phyloP scores from a whole-genome alignment of 345 rosid species.

The Populus pruinosa region DNA sequence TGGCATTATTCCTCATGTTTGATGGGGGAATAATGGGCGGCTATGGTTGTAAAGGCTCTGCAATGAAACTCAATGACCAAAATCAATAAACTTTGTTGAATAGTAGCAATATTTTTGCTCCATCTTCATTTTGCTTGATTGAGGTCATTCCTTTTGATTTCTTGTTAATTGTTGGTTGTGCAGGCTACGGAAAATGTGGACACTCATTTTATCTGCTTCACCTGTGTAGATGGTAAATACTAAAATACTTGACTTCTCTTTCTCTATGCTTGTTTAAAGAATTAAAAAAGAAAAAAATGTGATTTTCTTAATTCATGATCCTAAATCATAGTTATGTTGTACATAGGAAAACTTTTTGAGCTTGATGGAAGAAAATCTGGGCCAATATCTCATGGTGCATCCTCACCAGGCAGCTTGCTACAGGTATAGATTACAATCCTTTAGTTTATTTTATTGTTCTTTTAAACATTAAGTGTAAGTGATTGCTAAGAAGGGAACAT shows the following conservation, averaged over 20 bases:
- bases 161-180: not conserved
- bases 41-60: not conserved
- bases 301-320: not conserved
- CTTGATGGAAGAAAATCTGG: constrained; percentile 87
- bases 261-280: not conserved
- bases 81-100: not conserved
- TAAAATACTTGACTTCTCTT: not conserved
- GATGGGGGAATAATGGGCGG: not conserved
- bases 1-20: not conserved
- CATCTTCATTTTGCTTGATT: not conserved
- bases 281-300: not conserved
- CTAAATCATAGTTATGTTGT: not conserved
- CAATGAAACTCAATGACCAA: not conserved
- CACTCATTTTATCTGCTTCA: constrained; percentile 81
- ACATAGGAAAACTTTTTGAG: constrained; percentile 75
- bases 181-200: constrained; percentile 72
- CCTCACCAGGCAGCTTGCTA: constrained; percentile 63
- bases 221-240: constrained; percentile 68
- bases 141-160: not conserved
- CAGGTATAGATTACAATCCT: constrained; percentile 39
- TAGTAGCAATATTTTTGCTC: not conserved
- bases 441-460: not conserved
- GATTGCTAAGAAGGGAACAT: not conserved
- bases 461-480: not conserved
- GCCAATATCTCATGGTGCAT: constrained; percentile 72